Evolutionary conservation across 768 basidiomycete genomes (phyloP), one percentile per base, ranked within the genome.

Genomic region (Cystofilobasidium capitatum): DNA sequence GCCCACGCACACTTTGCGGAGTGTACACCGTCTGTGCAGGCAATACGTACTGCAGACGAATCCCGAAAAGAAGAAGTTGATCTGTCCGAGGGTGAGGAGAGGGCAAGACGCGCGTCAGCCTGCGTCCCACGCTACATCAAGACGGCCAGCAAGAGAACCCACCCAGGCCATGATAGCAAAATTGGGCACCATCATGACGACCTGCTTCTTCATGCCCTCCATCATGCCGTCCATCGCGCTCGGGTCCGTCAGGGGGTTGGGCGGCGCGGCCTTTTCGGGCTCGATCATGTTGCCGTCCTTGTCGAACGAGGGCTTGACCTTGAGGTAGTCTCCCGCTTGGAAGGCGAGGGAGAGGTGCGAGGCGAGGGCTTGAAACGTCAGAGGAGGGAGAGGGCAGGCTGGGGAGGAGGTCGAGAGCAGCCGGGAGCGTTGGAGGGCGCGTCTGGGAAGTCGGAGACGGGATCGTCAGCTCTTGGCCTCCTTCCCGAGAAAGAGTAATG

Each of bases 11-110:
- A n/a, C n/a, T n/a, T n/a, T n/a, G n/a, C n/a, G n/a, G n/a, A n/a
- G n/a, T n/a, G n/a, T n/a, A n/a, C n/a, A n/a, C n/a, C n/a, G n/a
- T n/a, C n/a, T 31, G 62, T 63, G 62, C 24, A 60, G 29, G 63
- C 16, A 22, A 37, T 31, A 85, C 93, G 77, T 76, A 98, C 94
- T 97, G 66, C 97, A 82, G 67, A 99, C 89, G 76, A 98, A 97
- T 35, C 96, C 96, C 74, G 94, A 88, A 80, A 98, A 99, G 85
- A 99, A 99, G 78, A 93, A 91, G 77, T 92, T 97, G 79, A 99
- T 97, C 89, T 69, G 55, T 5, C 3, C 40, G 55, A 9, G 16
- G 31, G 37, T 35, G 31, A 17, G 17, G n/a, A 4, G 36, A 49
- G n/a, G 14, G 35, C 16, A 51, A 49, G 9, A 36, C 20, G 24